Evolutionary conservation across 139 green algal species (phyloP).

Genomic region (Micractinium sp.): DNA sequence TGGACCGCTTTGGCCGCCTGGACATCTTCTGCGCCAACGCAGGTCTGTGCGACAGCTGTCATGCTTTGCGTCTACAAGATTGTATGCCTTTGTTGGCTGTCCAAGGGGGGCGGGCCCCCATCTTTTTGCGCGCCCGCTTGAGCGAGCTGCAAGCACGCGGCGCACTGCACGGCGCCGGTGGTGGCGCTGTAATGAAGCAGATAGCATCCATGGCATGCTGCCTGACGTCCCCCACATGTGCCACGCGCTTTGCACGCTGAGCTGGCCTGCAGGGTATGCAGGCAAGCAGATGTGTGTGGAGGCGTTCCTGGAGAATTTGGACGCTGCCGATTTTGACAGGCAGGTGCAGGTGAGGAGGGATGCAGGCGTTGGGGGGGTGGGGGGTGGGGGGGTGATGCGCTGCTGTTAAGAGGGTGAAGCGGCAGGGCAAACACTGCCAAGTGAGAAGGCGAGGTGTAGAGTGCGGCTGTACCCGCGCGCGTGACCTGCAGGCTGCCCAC

Average conservation of each 20-base stretch:
- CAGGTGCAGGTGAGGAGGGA: background rate
- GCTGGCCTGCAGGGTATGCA: background rate
- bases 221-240: too few relatives aligned
- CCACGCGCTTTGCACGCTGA: too few relatives aligned
- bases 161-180: too few relatives aligned
- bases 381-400: background rate
- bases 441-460: too few relatives aligned
- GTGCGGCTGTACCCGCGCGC: too few relatives aligned
- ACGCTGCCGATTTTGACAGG: slow-evolving; percentile 5
- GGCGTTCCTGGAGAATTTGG: background rate
- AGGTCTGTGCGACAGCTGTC: background rate
- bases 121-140: too few relatives aligned
- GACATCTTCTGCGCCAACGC: slow-evolving; percentile 7
- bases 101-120: too few relatives aligned
- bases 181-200: too few relatives aligned
- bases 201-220: too few relatives aligned
- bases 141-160: too few relatives aligned
- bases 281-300: background rate
- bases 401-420: background rate
- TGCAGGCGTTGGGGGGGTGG: background rate
- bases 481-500: too few relatives aligned
- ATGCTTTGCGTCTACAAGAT: background rate
- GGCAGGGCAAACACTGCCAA: too few relatives aligned
- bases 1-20: background rate
- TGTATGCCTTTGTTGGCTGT: background rate